Percentiles rank a stretch among this genome's conserved stretches.
phyloP scores from a whole-genome alignment of 352 stramenopile genomes.

The Phytophthora vignae region DNA sequence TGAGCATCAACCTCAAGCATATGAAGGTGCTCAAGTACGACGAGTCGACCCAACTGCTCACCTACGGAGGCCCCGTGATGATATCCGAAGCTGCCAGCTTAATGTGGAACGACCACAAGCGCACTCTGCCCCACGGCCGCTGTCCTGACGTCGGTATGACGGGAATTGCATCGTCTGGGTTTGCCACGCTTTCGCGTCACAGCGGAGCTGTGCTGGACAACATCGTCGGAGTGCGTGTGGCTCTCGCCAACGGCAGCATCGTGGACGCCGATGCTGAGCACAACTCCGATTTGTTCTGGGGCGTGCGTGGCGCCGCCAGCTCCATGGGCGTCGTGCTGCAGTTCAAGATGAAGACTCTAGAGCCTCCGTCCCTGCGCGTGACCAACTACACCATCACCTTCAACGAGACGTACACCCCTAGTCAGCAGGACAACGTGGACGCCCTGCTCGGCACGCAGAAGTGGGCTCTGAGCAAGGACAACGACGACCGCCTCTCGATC shows the following conservation, averaged over 20 bases:
- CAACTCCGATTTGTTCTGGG: slow-evolving; percentile 11
- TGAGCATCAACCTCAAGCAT: slow-evolving; percentile 12
- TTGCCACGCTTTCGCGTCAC: slow-evolving; percentile 10
- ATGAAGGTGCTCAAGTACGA: slow-evolving; percentile 16
- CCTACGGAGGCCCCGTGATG: slow-evolving; percentile 15
- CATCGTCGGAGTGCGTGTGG: slow-evolving; percentile 9
- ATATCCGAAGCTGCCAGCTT: slow-evolving; percentile 9
- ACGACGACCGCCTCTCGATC: slow-evolving; percentile 14
- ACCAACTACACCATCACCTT: slow-evolving; percentile 16
- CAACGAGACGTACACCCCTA: slow-evolving; percentile 11
- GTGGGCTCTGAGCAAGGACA: slow-evolving; percentile 13
- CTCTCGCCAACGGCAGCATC: slow-evolving; percentile 10
- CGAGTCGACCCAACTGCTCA: slow-evolving; percentile 4
- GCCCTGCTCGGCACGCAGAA: slow-evolving; percentile 12
- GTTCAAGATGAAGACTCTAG: slow-evolving; percentile 13
- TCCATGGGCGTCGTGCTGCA: slow-evolving; percentile 10
- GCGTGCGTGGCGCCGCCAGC: slow-evolving; percentile 12
- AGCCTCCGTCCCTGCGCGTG: slow-evolving; percentile 7
- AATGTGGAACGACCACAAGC: slow-evolving; percentile 11
- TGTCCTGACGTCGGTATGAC: slow-evolving; percentile 18
- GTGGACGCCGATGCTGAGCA: slow-evolving; percentile 8
- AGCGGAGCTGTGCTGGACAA: slow-evolving; percentile 18
- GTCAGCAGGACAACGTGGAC: slow-evolving; percentile 14
- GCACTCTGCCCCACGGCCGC: slow-evolving; percentile 10
- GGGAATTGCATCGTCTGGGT: slow-evolving; percentile 7